Evolutionary conservation across 2,329 filamentous ascomycete species (phyloP), one percentile per base, ranked within the genome.

Genomic region (Bretziella fagacearum): DNA sequence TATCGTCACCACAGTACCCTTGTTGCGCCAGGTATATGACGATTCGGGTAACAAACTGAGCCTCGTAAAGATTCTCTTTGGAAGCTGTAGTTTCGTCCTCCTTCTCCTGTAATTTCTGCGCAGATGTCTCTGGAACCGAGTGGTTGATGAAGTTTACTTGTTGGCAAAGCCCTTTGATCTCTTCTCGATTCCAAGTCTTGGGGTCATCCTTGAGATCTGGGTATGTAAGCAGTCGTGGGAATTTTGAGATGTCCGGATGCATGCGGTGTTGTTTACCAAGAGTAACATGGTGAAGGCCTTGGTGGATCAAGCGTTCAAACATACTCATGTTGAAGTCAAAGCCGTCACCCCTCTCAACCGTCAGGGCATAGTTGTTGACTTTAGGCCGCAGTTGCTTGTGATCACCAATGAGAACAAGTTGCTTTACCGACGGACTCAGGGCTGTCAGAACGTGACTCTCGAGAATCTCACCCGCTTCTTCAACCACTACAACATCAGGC

Each of bases 391-490:
- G 66, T 52, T 85, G 81, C 47, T 79, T 71, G 56, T 85, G 80
- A 46, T 85, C 81, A 0, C 81, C 81, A 8, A 85, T 84, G 2
- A 83, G 58, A 0, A 84, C 68, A 1, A 84, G 56, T 32, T 84
- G 77, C 50, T 80, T 69, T 0, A 72, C 72, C 0, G 66, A 59
- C 0, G 68, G 57, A 0, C 65, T 63, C 48, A 84, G 54, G 0
- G 80, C 71, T 0, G 79, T 71, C 0, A 84, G 58, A 1, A 81
- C 64, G 32, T 52, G 51, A 15, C 49, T 50, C 56, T 85, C 81
- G 0, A 84, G 63, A 3, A 85, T 81, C 52, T 85, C 80, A 1
- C 79, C 81, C 0, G 79, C 81, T 58, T 85, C 81, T 56, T 85
- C 81, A 0, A 83, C 71, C 0, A 86, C 56, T 1, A 84, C 59